phyloP scores from a whole-genome alignment of 108 stramenopile species.

The Discostella pseudostelligera region DNA sequence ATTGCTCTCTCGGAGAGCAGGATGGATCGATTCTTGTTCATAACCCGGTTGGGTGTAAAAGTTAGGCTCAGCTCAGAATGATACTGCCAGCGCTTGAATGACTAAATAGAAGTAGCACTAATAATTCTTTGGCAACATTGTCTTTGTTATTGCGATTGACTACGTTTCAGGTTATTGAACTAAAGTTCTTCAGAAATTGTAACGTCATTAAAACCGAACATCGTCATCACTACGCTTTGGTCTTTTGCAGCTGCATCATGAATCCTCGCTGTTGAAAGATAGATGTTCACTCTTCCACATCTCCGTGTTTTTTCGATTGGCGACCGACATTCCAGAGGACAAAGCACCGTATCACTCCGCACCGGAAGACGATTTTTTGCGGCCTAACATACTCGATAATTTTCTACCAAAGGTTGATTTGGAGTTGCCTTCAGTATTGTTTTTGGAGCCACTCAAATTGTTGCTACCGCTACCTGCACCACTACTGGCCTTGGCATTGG shows the following conservation, averaged over 20 bases:
- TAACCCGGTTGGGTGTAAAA: no score
- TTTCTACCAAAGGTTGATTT: slow-evolving; percentile 1
- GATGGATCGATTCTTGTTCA: no score
- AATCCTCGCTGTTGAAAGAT: neutral
- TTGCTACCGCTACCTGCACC: neutral
- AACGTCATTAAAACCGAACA: neutral
- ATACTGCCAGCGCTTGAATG: no score
- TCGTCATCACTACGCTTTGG: neutral
- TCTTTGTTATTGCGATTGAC: no score
- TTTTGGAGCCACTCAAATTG: neutral
- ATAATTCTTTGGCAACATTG: no score
- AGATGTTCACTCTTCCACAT: neutral
- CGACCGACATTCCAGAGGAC: no score
- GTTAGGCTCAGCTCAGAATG: no score
- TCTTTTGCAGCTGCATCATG: neutral
- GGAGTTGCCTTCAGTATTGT: neutral
- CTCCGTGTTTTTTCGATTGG: no score
- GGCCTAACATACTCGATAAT: slow-evolving; percentile 6
- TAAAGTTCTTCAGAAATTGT: no score
- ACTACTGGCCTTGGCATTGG: neutral
- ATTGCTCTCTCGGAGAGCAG: no score
- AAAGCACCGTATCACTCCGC: slow-evolving; percentile 2
- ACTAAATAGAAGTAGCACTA: no score
- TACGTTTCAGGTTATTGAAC: no score
- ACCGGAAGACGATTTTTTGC: slow-evolving; percentile 9